Evolutionary conservation across 2,329 filamentous ascomycete species (phyloP), one percentile per base, ranked within the genome.

Genomic region (Cercospora sojina): DNA sequence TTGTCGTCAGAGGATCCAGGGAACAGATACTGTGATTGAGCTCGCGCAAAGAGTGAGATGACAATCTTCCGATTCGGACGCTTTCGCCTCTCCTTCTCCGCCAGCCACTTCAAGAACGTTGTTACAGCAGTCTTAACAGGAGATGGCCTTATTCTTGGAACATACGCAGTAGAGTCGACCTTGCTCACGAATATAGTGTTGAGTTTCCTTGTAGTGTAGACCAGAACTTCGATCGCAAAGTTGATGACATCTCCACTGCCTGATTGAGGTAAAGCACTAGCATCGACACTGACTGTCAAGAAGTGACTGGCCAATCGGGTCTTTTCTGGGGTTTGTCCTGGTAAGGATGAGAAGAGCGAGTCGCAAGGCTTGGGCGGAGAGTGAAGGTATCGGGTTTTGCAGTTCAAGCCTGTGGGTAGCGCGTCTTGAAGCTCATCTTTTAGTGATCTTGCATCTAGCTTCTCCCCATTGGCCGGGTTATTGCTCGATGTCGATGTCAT

Each of bases 131-230:
- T 84, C 69, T 91, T 88, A 59, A 97, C 85, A 0, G 92, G 92
- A 3, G 91, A 95, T 0, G 86, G 83, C 0, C 84, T 82, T n/a
- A 86, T 83, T 71, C 82, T 85, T 16, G 88, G 86, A 9, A 97
- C 81, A 76, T 92, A 96, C 25, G 96, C 95, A 0, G 94, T 97
- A 9, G 95, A 97, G 80, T 99, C 95, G 58, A 95, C 95, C 79
- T 99, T 99, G 69, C 93, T 94, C 25, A 99, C 90, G 77, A 99
- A 99, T 62, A 98, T 85, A 3, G 91, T 97, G 1, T 91, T 96
- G 25, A 92, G 86, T 72, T 87, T 86, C 55, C 87, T 86, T 0
- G 93, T 97, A 0, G 80, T 91, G 79, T 96, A 99, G 67, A 99
- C 86, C 73, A 95, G 85, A 60, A 97, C 84, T 77, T 99, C 95